Evolutionary conservation across 2,329 filamentous ascomycete species (phyloP), one percentile per base, ranked within the genome.

Genomic region (Thelonectria olida): DNA sequence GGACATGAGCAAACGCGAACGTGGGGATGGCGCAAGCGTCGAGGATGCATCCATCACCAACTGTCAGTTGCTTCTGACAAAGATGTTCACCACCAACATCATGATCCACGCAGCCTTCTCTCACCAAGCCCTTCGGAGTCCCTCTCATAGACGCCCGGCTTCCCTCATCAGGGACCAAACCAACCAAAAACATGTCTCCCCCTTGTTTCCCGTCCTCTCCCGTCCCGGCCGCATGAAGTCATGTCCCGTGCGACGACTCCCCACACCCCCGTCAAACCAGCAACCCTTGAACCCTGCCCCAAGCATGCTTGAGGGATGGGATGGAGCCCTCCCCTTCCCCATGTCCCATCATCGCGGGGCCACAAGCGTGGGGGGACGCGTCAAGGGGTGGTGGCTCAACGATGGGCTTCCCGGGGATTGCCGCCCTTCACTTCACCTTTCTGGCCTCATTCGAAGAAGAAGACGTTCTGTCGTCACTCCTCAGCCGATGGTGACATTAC

Each of bases 401-500:
- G 4, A n/a, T 17, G 36, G 7, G 12, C n/a, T 31, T 31, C 28
- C 36, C 36, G 36, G 36, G 12, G 36, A 17, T 39, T 39, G 17
- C 36, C 36, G 36, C 36, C n/a, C 36, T 15, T 39, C 36, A 39
- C n/a, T 39, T 39, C 28, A 49, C 28, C 38, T 20, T 36, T 50
- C 36, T 50, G 54, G 54, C 36, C 55, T 58, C 55, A 58, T 45
- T 27, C 28, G 41, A 17, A 19, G 15, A 38, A 12, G n/a, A 12
- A 38, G 28, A 27, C 39, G 36, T 45, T 25, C 58, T 62, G 60
- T 61, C 58, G 61, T 68, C 59, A 67, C 55, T 54, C 54, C 49
- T 57, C 41, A 59, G 59, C 59, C 59, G 56, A 52, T 62, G 62
- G 45, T 61, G 53, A 53, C 61, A 63, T 70, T 36, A 56, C 47